A percentile compares a stretch with the other conserved stretches of the same genome.
phyloP scores from a whole-genome alignment of 2,329 filamentous ascomycete genomes.

The Aspergillus transmontanensis region DNA sequence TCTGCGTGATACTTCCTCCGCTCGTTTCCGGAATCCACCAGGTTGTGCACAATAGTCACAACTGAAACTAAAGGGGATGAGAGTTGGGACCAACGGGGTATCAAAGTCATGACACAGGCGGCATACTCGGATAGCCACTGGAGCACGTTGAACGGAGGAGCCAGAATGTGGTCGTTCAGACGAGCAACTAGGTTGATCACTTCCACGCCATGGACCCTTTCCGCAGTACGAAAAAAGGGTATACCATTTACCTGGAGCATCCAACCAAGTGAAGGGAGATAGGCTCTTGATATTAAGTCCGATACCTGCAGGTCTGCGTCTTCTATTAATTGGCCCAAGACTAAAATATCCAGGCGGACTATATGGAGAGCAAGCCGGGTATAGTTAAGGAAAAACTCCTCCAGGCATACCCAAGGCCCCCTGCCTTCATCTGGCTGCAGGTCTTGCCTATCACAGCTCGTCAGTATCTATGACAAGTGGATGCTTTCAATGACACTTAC shows the following conservation, averaged over 20 bases:
- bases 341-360: slow-evolving; percentile 40
- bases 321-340: slow-evolving; percentile 32
- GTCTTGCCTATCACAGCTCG: slow-evolving; percentile 25
- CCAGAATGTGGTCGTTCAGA: slow-evolving; percentile 32
- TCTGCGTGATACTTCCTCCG: slow-evolving; percentile 25
- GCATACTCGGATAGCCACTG: slow-evolving; percentile 33
- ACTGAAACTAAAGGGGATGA: slow-evolving; percentile 24
- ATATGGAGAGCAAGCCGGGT: slow-evolving; percentile 45
- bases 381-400: slow-evolving; percentile 46
- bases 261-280: slow-evolving; percentile 39
- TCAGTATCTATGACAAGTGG: slow-evolving; percentile 7
- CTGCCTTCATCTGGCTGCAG: slow-evolving; percentile 35
- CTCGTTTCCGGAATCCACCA: slow-evolving; percentile 36
- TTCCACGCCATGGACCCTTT: slow-evolving; percentile 32
- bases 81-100: slow-evolving; percentile 33
- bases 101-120: slow-evolving; percentile 29
- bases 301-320: slow-evolving; percentile 30
- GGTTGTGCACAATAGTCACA: slow-evolving; percentile 27
- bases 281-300: slow-evolving; percentile 37
- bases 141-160: slow-evolving; percentile 29
- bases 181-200: slow-evolving; percentile 30
- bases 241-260: slow-evolving; percentile 35
- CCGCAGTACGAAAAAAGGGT: slow-evolving; percentile 41
- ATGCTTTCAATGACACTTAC: slow-evolving; percentile 27
- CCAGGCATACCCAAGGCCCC: slow-evolving; percentile 35